Evolutionary conservation across 305 asterid species (phyloP), one percentile per base, ranked within the genome.

Genomic region (Petunia hybrid): DNA sequence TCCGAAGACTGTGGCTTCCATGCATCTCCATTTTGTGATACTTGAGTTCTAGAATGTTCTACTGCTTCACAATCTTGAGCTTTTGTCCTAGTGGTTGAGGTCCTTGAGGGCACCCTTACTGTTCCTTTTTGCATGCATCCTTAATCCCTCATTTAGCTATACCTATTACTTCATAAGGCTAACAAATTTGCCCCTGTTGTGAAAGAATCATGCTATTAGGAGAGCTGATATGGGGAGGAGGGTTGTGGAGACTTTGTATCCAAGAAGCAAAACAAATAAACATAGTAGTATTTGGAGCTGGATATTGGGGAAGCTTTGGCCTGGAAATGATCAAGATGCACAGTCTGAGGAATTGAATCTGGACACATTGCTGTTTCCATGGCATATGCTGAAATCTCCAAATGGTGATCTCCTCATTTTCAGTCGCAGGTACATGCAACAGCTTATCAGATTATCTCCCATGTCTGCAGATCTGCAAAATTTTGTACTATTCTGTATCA

Each of bases 171-270:
- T 38, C 64, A 74, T 74, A 13, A 74, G n/a, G 36, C 48, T 74
- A 38, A 74, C 79, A 51, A 66, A 36, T 80, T 6, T 40, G 77
- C 74, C 64, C 43, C 41, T 67, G 67, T 14, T 80, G 82, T 80
- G 77, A 80, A 83, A 95, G 99, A 95, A 95, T 87, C 97, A 95
- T 88, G 96, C 97, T 84, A 90, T 95, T 85, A 89, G 99, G 87
- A 92, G 90, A 87, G 99, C 98, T 85, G 91, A 92, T 86, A 82
- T 95, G 92, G 84, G 83, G 86, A 91, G 87, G 82, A 94, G 97
- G 87, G 86, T 89, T 82, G 91, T 95, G 83, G 95, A 91, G 87
- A 95, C 99, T 0, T 83, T 94, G 78, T 91, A 91, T 84, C 98
- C 97, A 45, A 57, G 77, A 66, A 80, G 76, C 67, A 84, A 80